Conservation (phyloP, 768 basidiomycete genomes). For the Cantharellus cinnabarinus region DNA sequence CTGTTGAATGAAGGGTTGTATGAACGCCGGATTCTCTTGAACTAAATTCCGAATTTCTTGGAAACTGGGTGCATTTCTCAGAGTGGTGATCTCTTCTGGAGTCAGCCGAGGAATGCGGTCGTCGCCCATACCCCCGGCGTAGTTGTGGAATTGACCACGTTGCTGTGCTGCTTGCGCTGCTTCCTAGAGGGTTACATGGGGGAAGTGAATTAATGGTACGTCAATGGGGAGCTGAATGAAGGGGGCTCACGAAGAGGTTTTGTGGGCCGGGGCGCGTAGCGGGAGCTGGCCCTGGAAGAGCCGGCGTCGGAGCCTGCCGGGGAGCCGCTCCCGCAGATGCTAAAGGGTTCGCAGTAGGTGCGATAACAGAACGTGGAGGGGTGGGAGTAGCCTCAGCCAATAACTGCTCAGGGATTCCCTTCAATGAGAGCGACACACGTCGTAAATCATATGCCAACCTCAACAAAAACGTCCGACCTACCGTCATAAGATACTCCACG, state of each 20-base stretch:
- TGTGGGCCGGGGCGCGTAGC: slow-evolving; percentile 26
- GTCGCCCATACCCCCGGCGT: slow-evolving; percentile 15
- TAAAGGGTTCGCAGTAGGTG: slow-evolving; percentile 2
- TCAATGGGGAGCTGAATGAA: not conserved
- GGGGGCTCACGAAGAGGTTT: slow-evolving; percentile 55
- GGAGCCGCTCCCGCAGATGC: not conserved
- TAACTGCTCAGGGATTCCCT: slow-evolving; percentile 69
- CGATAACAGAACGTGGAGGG: slow-evolving; percentile 19
- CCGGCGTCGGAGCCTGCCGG: slow-evolving; percentile 9
- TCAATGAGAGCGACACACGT: not conserved
- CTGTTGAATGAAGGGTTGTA: slow-evolving; percentile 73
- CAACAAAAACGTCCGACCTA: slow-evolving; percentile 20
- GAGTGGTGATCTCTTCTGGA: slow-evolving; percentile 19
- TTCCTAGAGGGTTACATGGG: slow-evolving; percentile 6
- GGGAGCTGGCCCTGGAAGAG: slow-evolving; percentile 4
- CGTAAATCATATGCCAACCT: slow-evolving; percentile 5
- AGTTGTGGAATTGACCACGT: slow-evolving; percentile 19
- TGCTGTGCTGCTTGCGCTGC: slow-evolving; percentile 16
- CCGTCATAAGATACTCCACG: slow-evolving; percentile 92
- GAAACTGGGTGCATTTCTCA: slow-evolving; percentile 45
- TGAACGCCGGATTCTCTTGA: slow-evolving; percentile 49
- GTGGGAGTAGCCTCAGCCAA: slow-evolving; percentile 28
- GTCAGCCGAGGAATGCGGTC: slow-evolving; percentile 9
- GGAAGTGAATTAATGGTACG: not conserved
- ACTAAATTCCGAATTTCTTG: slow-evolving; percentile 54